These are phyloP conservation scores for Piloderma croceum DNA, from an alignment of 768 basidiomycete species.

Conservation along the genomic window DNA sequence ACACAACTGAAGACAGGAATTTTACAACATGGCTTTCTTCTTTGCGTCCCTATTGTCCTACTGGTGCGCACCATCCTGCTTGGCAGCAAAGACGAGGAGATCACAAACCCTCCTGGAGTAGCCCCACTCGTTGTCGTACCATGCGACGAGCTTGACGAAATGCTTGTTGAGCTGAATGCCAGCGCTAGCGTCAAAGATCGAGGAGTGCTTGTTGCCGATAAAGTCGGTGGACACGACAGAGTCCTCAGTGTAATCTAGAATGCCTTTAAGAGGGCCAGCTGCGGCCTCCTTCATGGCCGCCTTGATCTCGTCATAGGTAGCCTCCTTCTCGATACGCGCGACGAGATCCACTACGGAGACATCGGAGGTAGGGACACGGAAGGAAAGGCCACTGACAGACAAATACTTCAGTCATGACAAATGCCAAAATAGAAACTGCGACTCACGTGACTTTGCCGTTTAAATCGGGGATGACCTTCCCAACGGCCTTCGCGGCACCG, in stretches of 20 bases:
- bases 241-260: slow-evolving; percentile 91
- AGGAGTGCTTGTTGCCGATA: slow-evolving; percentile 70
- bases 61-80: slow-evolving; percentile 60
- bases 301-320: slow-evolving; percentile 92
- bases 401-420: background rate
- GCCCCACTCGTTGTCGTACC: slow-evolving; percentile 95
- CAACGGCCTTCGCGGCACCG: slow-evolving; percentile 98
- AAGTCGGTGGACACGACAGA: slow-evolving; percentile 93
- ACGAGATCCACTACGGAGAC: slow-evolving; percentile 99
- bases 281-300: slow-evolving; percentile 73
- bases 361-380: slow-evolving; percentile 95
- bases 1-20: too few relatives aligned
- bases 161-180: slow-evolving; percentile 88
- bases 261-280: slow-evolving; percentile 60
- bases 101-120: slow-evolving; percentile 94
- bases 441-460: slow-evolving; percentile 97
- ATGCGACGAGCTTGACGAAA: slow-evolving; percentile 95
- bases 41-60: too few relatives aligned
- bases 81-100: slow-evolving; percentile 74
- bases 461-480: slow-evolving; percentile 92
- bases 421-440: background rate
- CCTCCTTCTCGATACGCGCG: slow-evolving; percentile 80
- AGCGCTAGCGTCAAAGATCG: slow-evolving; percentile 90
- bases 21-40: too few relatives aligned
- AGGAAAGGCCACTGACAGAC: slow-evolving; percentile 70